Evolutionary conservation across 2,329 filamentous ascomycete species (phyloP).

Genomic region (Sporothrix curviconia): DNA sequence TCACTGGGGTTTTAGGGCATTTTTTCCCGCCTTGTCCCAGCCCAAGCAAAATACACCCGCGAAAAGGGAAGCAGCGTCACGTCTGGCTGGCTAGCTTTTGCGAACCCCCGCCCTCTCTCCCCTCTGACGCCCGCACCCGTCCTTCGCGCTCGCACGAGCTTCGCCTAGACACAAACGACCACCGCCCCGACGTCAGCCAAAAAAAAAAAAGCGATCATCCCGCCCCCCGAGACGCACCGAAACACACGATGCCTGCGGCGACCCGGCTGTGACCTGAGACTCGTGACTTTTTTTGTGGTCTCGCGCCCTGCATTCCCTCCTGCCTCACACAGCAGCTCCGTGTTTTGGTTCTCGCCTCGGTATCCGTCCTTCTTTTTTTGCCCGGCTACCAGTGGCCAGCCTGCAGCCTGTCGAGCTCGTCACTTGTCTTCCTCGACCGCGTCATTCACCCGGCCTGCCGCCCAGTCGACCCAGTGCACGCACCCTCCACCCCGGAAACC

Average conservation of each 20-base stretch:
- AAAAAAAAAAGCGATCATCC: not conserved
- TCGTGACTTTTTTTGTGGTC: not conserved
- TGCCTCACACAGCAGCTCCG: not conserved
- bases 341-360: not conserved
- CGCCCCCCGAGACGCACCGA: not conserved
- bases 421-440: not conserved
- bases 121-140: conserved; percentile 2
- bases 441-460: not conserved
- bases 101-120: conserved; percentile 5
- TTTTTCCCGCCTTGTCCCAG: not conserved
- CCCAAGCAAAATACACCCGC: not conserved
- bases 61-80: conserved; percentile 6
- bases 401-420: too few relatives aligned
- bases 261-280: not conserved
- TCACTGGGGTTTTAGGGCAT: not conserved
- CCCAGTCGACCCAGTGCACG: too few relatives aligned
- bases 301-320: not conserved
- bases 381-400: too few relatives aligned
- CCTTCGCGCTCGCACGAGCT: conserved; percentile 4
- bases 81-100: not conserved
- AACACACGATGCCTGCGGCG: not conserved
- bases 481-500: too few relatives aligned
- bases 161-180: not conserved
- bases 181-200: not conserved
- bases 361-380: not conserved